Evolutionary conservation across 495 filamentous ascomycete species (phyloP), one percentile per base, ranked within the genome.

Genomic region (Penicillium taxi): DNA sequence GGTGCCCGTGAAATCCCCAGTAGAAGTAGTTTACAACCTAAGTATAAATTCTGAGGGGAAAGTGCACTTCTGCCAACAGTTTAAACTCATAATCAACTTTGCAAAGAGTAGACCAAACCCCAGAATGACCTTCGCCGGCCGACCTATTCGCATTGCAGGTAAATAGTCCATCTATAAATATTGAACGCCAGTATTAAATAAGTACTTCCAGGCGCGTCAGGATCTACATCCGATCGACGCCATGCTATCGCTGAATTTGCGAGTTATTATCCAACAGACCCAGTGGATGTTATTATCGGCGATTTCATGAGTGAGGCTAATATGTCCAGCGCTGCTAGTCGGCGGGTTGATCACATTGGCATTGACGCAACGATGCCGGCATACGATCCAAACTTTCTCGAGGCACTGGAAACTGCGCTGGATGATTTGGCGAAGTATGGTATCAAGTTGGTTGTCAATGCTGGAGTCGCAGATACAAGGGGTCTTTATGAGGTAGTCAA

Each of bases 391-490:
- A 69, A 67, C 1, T 79, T 78, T 46, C 55, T 78, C 22, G 60
- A 73, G 39, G 60, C 67, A 5, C 45, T 77, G 13, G 60, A 70
- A 35, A 74, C 74, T 4, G 72, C 73, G 1, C 45, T 78, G 7
- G 50, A 52, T 2, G 45, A 75, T 45, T 45, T 80, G 28, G 67
- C 73, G 0, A 65, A 64, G 32, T 37, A 75, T 39, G 43, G 59
- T 0, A 77, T 78, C 47, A 75, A 72, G 41, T 31, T 80, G 6
- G 74, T 70, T 9, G 74, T 75, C 35, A 80, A 80, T 61, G 75
- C 74, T 19, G 75, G 75, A 0, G 72, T 69, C 5, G 51, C 59
- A 1, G 72, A 77, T 45, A 72, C 70, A 0, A 45, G 69, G 48
- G 56, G 54, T 12, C 56, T 77, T 1, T 60, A 64, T 26, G 49